Conservation (phyloP, 2,329 filamentous ascomycete genomes). For the Aspergillus phoenicis region DNA sequence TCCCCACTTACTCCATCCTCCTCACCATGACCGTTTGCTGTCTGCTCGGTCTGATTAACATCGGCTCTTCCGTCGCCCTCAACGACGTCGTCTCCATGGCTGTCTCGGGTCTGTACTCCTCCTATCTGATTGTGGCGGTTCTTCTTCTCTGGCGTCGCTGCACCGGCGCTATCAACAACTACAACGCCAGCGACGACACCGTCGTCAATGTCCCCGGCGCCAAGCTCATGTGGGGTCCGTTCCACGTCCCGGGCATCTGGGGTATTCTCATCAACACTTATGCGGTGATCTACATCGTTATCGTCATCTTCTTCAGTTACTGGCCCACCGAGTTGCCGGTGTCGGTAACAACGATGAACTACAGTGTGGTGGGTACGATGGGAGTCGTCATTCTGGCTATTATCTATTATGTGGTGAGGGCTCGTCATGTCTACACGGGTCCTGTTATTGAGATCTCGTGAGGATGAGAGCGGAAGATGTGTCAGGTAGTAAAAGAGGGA, state of each 20-base stretch:
- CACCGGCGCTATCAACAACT: constrained; percentile 24
- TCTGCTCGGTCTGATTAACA: constrained; percentile 38
- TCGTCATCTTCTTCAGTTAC: constrained; percentile 53
- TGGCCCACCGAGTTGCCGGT: constrained; percentile 48
- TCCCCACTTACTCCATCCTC: constrained; percentile 31
- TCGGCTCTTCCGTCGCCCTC: constrained; percentile 35
- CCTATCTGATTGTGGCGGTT: constrained; percentile 31
- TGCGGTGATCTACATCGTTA: constrained; percentile 49
- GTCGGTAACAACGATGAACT: constrained; percentile 52
- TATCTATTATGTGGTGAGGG: constrained; percentile 44
- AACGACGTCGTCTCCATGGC: constrained; percentile 39
- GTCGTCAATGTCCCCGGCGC: constrained; percentile 31
- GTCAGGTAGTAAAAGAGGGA: too few relatives aligned
- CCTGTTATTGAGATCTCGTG: constrained; percentile 29
- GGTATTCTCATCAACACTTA: constrained; percentile 49
- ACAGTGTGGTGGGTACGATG: constrained; percentile 45
- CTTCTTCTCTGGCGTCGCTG: constrained; percentile 33
- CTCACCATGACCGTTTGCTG: constrained; percentile 31
- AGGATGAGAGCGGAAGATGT: too few relatives aligned
- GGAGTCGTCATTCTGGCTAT: constrained; percentile 44
- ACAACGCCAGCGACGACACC: constrained; percentile 20
- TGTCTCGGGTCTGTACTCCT: constrained; percentile 35
- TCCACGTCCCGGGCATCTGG: constrained; percentile 32
- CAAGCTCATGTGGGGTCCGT: constrained; percentile 34
- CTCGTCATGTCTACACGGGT: constrained; percentile 36